Conservation (phyloP, 1,139 yeast species). For the Eremothecium coryli region DNA sequence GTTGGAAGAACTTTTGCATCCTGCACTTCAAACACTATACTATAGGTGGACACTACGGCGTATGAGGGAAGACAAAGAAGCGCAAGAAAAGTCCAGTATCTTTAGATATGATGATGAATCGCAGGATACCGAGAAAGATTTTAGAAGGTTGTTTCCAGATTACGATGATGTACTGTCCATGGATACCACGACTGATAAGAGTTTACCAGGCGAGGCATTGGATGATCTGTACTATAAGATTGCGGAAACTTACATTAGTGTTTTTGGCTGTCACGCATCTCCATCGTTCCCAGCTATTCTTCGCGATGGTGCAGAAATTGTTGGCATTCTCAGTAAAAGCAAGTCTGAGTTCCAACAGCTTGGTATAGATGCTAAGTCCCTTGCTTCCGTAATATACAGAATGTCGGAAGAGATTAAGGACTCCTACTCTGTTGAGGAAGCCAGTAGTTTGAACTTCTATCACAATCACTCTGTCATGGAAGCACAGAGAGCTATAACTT, state of each 20-base stretch:
- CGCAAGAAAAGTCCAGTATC: slow-evolving; percentile 49
- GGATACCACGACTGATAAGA: slow-evolving; percentile 29
- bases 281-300: slow-evolving; percentile 31
- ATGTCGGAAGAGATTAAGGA: slow-evolving; percentile 31
- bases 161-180: slow-evolving; percentile 51
- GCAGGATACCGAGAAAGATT: slow-evolving; percentile 47
- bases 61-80: slow-evolving; percentile 55
- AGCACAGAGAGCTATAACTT: slow-evolving; percentile 46
- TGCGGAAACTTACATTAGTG: slow-evolving; percentile 33
- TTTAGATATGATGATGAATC: slow-evolving; percentile 54
- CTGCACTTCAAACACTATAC: slow-evolving; percentile 50
- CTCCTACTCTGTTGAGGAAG: slow-evolving; percentile 17
- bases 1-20: slow-evolving; percentile 31
- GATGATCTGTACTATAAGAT: slow-evolving; percentile 33
- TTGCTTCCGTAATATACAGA: slow-evolving; percentile 39
- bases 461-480: slow-evolving; percentile 55
- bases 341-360: slow-evolving; percentile 26
- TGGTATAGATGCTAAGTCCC: slow-evolving; percentile 31
- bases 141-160: slow-evolving; percentile 73
- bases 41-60: slow-evolving; percentile 74
- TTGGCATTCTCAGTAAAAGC: slow-evolving; percentile 23
- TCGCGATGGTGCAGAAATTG: slow-evolving; percentile 37
- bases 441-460: slow-evolving; percentile 50
- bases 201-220: slow-evolving; percentile 17
- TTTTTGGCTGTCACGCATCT: slow-evolving; percentile 24